Percentiles rank a stretch among this genome's conserved stretches.
Conservation (phyloP, 257 asterid genomes). For the Catharanthus roseus region DNA sequence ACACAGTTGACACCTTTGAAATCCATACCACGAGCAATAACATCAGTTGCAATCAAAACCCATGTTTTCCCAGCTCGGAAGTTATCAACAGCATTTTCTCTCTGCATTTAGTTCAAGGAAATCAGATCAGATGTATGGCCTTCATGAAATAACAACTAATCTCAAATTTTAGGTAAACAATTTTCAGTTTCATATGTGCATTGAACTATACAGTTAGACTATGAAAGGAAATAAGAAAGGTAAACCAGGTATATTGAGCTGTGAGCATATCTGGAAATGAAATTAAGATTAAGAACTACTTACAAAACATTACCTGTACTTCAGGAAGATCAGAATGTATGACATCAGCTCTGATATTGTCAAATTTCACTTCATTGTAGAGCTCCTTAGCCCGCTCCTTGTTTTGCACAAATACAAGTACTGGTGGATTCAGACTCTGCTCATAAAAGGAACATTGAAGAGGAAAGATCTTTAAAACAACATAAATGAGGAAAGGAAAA, state of each 20-base stretch:
- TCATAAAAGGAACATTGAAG: not conserved
- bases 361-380: slow-evolving; percentile 56
- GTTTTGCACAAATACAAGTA: slow-evolving; percentile 81
- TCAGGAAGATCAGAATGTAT: slow-evolving; percentile 75
- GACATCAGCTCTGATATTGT: slow-evolving; percentile 65
- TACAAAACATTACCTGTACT: slow-evolving; percentile 38
- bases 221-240: not conserved
- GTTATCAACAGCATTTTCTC: slow-evolving; percentile 72
- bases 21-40: slow-evolving; percentile 95
- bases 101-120: slow-evolving; percentile 29
- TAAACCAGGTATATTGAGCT: not conserved
- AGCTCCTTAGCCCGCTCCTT: slow-evolving; percentile 83
- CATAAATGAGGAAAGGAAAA: not conserved
- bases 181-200: too few species aligned
- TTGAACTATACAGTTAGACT: not conserved
- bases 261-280: not conserved
- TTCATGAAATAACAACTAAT: slow-evolving; percentile 4
- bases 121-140: not conserved
- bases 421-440: slow-evolving; percentile 84
- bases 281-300: not conserved
- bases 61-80: slow-evolving; percentile 89
- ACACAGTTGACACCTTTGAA: slow-evolving; percentile 90
- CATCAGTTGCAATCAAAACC: slow-evolving; percentile 93
- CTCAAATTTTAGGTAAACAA: not conserved
- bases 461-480: not conserved